A percentile compares a stretch with the other conserved stretches of the same genome.
These are phyloP conservation scores for Podospora sp. DNA, from an alignment of 495 filamentous ascomycete species.

Conservation along the genomic window DNA sequence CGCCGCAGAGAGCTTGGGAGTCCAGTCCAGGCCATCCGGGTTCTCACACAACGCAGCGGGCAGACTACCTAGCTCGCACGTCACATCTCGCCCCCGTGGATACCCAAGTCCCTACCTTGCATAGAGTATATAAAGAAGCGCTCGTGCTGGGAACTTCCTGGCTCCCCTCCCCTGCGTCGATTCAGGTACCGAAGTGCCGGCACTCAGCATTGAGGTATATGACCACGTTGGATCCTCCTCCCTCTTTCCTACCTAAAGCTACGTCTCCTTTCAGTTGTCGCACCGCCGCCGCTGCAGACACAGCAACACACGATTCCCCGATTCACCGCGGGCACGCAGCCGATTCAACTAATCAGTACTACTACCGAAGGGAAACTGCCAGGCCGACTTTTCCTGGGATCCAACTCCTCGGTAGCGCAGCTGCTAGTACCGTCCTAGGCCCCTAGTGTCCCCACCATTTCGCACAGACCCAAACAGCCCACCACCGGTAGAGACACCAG, in stretches of 20 bases:
- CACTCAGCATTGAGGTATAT: not conserved
- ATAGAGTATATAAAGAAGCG: not conserved
- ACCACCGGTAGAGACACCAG: conserved; percentile 3
- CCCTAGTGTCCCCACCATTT: conserved; percentile 25
- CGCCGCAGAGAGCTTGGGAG: not conserved
- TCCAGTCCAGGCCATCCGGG: conserved; percentile 15
- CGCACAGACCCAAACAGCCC: conserved; percentile 29
- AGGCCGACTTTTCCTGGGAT: conserved; percentile 26
- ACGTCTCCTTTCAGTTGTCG: conserved; percentile 1
- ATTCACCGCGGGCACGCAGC: conserved; percentile 5
- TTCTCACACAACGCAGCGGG: not conserved
- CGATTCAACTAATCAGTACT: not conserved
- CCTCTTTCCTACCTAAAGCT: not conserved
- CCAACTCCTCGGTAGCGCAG: conserved; percentile 33
- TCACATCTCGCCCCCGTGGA: conserved; percentile 4
- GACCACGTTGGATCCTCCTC: not conserved
- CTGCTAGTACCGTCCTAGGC: conserved; percentile 23
- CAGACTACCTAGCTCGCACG: conserved; percentile 6
- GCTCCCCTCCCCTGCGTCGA: not conserved
- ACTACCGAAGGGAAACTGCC: conserved; percentile 16
- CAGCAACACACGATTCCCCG: conserved; percentile 7
- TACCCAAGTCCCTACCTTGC: not conserved
- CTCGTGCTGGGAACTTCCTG: not conserved
- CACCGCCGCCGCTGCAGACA: not conserved
- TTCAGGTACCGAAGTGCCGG: conserved; percentile 6